These are phyloP conservation scores for Selaginella moellendorffii DNA, from an alignment of 75 land plant genomes.

Conservation along the genomic window DNA sequence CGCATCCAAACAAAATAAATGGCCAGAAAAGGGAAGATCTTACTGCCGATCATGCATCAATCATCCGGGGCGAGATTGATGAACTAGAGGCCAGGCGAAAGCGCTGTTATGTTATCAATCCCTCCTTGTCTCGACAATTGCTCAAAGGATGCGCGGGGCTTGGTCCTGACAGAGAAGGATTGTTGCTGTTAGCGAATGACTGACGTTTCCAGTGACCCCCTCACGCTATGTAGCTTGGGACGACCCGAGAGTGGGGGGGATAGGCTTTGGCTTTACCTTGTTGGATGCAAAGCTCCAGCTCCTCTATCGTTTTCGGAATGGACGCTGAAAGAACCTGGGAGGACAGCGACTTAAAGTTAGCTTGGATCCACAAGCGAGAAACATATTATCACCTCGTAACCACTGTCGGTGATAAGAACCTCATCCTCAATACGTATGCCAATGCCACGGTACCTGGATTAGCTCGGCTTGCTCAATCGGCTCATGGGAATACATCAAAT, in stretches of 20 bases:
- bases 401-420: slow-evolving; percentile 75
- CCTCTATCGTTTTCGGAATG: background rate
- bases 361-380: no score
- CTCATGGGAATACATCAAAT: no score
- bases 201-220: no score
- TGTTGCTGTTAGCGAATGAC: no score
- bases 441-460: slow-evolving; percentile 68
- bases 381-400: slow-evolving; percentile 86
- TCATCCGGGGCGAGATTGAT: no score
- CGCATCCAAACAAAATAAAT: no score
- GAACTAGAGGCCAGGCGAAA: no score
- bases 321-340: background rate
- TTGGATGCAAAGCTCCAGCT: background rate
- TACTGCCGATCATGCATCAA: background rate
- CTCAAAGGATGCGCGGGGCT: background rate
- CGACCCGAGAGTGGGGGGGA: background rate
- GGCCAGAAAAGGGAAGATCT: no score
- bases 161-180: background rate
- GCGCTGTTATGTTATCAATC: no score
- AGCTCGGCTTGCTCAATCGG: no score
- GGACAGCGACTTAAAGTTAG: background rate
- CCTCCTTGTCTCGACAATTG: no score
- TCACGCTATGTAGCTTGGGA: background rate
- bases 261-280: slow-evolving; percentile 1
- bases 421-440: slow-evolving; percentile 96